Conservation (phyloP, 2,329 filamentous ascomycete species). For the Fusarium sambucinum region DNA sequence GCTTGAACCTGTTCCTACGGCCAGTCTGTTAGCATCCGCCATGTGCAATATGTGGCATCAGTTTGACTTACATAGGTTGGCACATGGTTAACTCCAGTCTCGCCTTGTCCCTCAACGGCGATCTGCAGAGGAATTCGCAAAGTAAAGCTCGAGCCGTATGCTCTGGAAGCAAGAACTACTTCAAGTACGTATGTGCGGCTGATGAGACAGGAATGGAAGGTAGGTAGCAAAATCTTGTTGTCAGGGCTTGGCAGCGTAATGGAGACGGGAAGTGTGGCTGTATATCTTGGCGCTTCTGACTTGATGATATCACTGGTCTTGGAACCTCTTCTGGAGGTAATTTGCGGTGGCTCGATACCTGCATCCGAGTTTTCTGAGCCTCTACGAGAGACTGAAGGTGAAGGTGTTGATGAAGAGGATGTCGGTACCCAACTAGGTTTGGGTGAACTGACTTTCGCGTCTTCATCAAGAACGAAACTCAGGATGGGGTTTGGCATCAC, state of each 20-base stretch:
- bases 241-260: constrained; percentile 23
- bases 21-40: background rate
- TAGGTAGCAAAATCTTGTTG: constrained; percentile 33
- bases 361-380: constrained; percentile 8
- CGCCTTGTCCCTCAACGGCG: background rate
- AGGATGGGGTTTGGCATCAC: constrained; percentile 20
- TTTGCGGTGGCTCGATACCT: background rate
- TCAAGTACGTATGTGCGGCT: constrained; percentile 28
- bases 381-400: constrained; percentile 1
- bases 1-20: constrained; percentile 29
- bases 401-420: background rate
- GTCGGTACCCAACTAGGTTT: background rate
- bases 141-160: constrained; percentile 12
- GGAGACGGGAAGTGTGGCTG: constrained; percentile 1
- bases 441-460: background rate
- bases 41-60: rapidly evolving
- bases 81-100: constrained; percentile 4
- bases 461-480: constrained; percentile 32
- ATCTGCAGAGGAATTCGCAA: constrained; percentile 33
- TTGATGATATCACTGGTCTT: constrained; percentile 13
- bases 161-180: background rate
- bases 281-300: constrained; percentile 7
- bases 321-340: background rate
- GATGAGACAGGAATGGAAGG: constrained; percentile 37
- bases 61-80: constrained; percentile 30